Conservation (phyloP, 2,329 filamentous ascomycete species). For the Aspergillus nomiae region DNA sequence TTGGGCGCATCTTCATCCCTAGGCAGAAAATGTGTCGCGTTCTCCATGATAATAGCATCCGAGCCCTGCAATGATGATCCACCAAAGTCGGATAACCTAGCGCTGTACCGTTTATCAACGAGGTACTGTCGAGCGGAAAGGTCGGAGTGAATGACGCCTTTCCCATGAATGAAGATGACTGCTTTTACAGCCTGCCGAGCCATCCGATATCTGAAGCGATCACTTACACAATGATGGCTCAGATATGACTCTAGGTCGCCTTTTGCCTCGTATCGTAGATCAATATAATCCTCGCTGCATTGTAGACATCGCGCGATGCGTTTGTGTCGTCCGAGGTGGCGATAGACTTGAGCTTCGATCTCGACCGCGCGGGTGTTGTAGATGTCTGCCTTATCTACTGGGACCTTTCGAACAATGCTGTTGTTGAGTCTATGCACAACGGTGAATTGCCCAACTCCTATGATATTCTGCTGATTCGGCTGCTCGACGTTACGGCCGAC, state of each 20-base stretch:
- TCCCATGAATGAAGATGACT: background rate
- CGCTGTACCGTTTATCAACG: background rate
- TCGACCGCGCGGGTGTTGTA: background rate
- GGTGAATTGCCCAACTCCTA: background rate
- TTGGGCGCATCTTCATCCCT: background rate
- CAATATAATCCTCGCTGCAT: background rate
- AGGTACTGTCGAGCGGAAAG: background rate
- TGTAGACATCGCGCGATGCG: background rate
- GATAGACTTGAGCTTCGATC: background rate
- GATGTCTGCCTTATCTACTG: background rate
- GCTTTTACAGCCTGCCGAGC: background rate
- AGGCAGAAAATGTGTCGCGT: background rate
- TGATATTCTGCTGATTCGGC: background rate
- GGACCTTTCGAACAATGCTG: background rate
- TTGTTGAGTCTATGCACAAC: background rate
- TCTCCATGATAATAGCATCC: background rate
- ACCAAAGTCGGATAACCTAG: background rate
- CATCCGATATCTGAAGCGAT: background rate
- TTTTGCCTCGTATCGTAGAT: background rate
- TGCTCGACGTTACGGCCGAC: background rate
- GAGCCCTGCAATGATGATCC: background rate
- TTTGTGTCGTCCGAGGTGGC: background rate
- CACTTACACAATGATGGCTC: background rate
- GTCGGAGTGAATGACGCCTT: background rate
- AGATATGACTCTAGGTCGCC: background rate